Evolutionary conservation across 192 early-diverging fungal species (phyloP).

Genomic region (Backusella mclennaniae): DNA sequence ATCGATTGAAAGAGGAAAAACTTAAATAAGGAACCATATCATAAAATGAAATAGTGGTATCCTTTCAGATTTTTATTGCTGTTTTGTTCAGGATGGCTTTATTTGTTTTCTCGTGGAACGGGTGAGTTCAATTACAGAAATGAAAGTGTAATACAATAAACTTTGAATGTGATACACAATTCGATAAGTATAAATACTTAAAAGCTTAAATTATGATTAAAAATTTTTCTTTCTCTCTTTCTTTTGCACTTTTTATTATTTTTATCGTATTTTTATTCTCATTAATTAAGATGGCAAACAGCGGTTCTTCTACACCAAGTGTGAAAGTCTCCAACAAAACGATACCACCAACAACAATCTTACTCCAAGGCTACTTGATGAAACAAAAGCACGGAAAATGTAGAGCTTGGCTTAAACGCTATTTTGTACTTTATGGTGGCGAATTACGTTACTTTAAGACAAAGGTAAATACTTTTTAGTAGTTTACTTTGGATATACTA

Average conservation of each 20-base stretch:
- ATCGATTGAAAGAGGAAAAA: not conserved
- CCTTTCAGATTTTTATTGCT: not conserved
- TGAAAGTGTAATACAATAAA: not conserved
- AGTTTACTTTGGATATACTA: not conserved
- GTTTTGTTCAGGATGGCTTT: not conserved
- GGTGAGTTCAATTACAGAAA: not conserved
- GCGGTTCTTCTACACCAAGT: not conserved
- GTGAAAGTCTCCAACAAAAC: not conserved
- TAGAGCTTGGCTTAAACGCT: constrained; percentile 18
- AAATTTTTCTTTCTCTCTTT: not conserved
- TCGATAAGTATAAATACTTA: not conserved
- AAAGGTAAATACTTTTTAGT: constrained; percentile 7
- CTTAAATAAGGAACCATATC: not conserved
- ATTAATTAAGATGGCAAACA: not conserved
- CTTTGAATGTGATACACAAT: not conserved
- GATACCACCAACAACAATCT: not conserved
- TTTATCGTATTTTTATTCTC: not conserved
- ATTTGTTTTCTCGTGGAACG: not conserved
- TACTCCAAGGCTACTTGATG: constrained; percentile 18
- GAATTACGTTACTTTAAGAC: constrained; percentile 17
- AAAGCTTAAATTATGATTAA: not conserved
- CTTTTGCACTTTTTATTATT: not conserved
- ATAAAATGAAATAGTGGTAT: not conserved
- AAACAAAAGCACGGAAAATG: constrained; percentile 31
- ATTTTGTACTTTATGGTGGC: constrained; percentile 25